Base-by-base conservation (phyloP, 2,329 filamentous ascomycete genomes). In the Exophiala lecanii-corni region DNA sequence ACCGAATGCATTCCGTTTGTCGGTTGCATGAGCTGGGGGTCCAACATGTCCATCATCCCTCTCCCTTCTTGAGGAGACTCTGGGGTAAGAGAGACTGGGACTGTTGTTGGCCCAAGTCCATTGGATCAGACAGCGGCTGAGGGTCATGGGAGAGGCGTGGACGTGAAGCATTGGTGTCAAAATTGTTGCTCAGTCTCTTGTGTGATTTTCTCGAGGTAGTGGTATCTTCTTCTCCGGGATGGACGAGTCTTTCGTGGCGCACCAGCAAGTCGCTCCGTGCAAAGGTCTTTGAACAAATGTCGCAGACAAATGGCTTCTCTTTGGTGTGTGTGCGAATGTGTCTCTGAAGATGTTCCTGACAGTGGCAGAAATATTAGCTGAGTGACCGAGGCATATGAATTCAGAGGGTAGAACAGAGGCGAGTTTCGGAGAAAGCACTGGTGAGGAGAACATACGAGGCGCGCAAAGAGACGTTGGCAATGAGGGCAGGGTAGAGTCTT, bases 251-350 rank as follows among this genome's bases (percentile, higher is more conserved):
- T 51, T 72, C 68, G 63, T 72, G 69, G 57, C 69, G 69, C 50
- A 71, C 69, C 45, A 72, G 63, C 18, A 72, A 62, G 56, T 72
- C 69, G 57, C 68, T 71, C 48, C 69, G 63, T 7, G 68, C 69
- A 55, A 72, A 72, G 13, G 67, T 69, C 54, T 71, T 72, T 48
- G 64, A 64, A 54, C 69, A 72, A 36, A 71, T 68, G 34, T 71
- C 68, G 59, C 69, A 72, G 45, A 68, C 67, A 49, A 72, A 72
- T 9, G 69, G 69, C 45, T 72, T 72, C 53, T 72, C 69, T 53
- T 72, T 72, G 16, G 69, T 72, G 56, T 72, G 69, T 53, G 69
- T 72, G 62, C 69, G 66, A 62, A 71, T 68, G 65, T 72, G 69
- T 54, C 69, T 64, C 64, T 72, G 69, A 57, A 72, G 67, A 62